Conservation (phyloP, 148 eudicot species). For the Drosera capensis region DNA sequence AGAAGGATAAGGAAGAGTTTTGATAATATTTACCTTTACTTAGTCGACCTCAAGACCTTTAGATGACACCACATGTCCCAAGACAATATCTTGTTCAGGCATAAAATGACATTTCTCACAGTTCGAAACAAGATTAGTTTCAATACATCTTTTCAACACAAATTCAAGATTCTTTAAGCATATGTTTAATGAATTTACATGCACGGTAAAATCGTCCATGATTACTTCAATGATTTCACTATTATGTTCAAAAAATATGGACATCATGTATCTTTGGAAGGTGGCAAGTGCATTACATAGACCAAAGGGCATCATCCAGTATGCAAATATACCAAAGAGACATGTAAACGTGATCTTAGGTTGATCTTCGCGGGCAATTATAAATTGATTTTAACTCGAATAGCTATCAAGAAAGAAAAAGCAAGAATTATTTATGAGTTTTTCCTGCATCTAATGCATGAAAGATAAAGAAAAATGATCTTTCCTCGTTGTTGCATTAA, state of each 20-base stretch:
- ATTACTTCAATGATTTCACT: not conserved
- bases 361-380: not conserved
- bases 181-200: not conserved
- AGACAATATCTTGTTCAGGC: not conserved
- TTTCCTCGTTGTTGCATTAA: conserved; percentile 1
- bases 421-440: not conserved
- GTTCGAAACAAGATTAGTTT: not conserved
- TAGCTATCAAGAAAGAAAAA: conserved; percentile 3
- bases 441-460: not conserved
- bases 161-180: not conserved
- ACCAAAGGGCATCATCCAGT: not conserved
- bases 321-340: not conserved
- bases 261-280: not conserved
- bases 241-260: not conserved
- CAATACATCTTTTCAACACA: not conserved
- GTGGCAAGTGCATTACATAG: not conserved
- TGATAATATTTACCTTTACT: not conserved
- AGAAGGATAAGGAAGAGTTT: not conserved
- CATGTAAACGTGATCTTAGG: not conserved
- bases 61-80: not conserved
- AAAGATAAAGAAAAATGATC: conserved; percentile 1
- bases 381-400: not conserved
- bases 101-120: conserved; percentile 4
- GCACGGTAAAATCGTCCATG: conserved; percentile 2
- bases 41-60: conserved; percentile 2